Percentiles rank a stretch among this genome's conserved stretches.
These are phyloP conservation scores for Geosmithia flava DNA, from an alignment of 2,329 filamentous ascomycete species.

Conservation along the genomic window DNA sequence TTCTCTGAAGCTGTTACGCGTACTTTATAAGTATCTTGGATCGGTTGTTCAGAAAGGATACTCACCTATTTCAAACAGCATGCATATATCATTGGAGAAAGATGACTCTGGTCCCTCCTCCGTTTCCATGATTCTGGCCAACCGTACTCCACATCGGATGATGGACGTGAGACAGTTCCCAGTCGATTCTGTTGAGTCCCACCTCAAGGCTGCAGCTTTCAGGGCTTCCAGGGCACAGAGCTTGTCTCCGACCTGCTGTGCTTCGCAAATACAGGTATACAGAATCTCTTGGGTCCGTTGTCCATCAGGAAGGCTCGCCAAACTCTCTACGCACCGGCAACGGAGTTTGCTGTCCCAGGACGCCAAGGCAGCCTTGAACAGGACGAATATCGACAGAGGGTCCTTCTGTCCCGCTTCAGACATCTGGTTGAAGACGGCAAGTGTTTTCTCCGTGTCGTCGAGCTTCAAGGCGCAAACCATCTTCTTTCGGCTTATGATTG, in stretches of 20 bases:
- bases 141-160: slow-evolving; percentile 37
- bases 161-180: slow-evolving; percentile 20
- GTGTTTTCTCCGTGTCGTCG: slow-evolving; percentile 11
- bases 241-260: slow-evolving; percentile 52
- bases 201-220: slow-evolving; percentile 16
- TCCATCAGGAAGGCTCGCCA: slow-evolving; percentile 40
- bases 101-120: slow-evolving; percentile 4
- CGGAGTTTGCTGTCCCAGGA: slow-evolving; percentile 44
- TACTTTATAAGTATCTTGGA: neutral
- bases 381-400: slow-evolving; percentile 56
- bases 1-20: slow-evolving; percentile 10
- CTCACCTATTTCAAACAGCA: slow-evolving; percentile 31
- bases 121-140: slow-evolving; percentile 29
- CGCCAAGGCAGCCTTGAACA: slow-evolving; percentile 61
- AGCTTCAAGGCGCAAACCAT: slow-evolving; percentile 55
- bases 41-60: neutral
- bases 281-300: slow-evolving; percentile 46
- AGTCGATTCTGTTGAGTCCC: slow-evolving; percentile 7
- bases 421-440: slow-evolving; percentile 41
- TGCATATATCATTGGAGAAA: slow-evolving; percentile 38
- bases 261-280: slow-evolving; percentile 71
- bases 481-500: slow-evolving; percentile 59
- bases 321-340: slow-evolving; percentile 46
- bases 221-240: slow-evolving; percentile 34
- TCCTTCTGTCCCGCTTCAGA: slow-evolving; percentile 43